A percentile compares a stretch with the other conserved stretches of the same genome.
Conservation (phyloP, 257 asterid species). For the Eustoma russellianum region DNA sequence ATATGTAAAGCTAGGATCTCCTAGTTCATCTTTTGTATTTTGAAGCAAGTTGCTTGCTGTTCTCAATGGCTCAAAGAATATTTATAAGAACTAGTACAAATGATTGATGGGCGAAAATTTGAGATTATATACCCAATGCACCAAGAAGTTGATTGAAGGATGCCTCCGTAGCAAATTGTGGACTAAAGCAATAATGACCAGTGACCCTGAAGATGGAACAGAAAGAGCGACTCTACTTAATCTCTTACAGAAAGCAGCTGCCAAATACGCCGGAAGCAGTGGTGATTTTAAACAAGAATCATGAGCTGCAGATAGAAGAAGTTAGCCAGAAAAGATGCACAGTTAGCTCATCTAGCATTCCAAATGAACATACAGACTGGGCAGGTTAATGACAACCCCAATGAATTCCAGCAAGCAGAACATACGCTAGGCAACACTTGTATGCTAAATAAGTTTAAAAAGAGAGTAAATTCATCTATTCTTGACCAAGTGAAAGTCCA, state of each 20-base stretch:
- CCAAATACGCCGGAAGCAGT: constrained; percentile 93
- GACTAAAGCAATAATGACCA: constrained; percentile 68
- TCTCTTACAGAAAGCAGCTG: constrained; percentile 89
- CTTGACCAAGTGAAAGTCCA: no score
- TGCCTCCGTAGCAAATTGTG: constrained; percentile 93
- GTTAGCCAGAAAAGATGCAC: background rate
- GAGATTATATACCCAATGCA: constrained; percentile 47
- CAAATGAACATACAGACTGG: no score
- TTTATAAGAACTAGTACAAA: no score
- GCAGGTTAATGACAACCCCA: no score
- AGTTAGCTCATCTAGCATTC: background rate
- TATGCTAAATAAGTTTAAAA: no score
- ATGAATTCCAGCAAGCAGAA: no score
- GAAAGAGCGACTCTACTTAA: constrained; percentile 74
- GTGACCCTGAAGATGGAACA: constrained; percentile 80
- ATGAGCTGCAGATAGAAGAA: constrained; percentile 47
- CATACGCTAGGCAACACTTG: background rate
- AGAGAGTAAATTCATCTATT: no score
- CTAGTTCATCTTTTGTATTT: no score
- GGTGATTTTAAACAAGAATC: constrained; percentile 93
- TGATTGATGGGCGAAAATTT: constrained; percentile 1
- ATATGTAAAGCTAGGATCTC: no score
- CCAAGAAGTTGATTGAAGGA: constrained; percentile 86
- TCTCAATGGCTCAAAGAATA: no score
- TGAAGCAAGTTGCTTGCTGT: no score